A percentile compares a stretch with the other conserved stretches of the same genome.
Conservation (phyloP, 2,329 filamentous ascomycete species). For the Pseudogymnoascus sp. region DNA sequence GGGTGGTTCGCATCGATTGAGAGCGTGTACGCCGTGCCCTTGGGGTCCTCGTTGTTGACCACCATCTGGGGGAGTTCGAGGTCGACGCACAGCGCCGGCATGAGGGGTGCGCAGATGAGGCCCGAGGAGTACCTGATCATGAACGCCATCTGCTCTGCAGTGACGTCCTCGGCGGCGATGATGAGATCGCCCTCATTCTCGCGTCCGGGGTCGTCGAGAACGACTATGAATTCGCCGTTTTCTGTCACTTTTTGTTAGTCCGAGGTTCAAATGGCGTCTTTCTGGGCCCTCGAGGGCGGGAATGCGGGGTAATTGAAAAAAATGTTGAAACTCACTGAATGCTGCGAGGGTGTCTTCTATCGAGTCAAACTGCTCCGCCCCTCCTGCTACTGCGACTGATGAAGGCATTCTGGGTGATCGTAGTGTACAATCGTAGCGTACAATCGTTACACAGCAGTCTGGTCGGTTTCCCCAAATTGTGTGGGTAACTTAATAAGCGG, state of each 20-base stretch:
- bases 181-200: slow-evolving; percentile 99
- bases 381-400: slow-evolving; percentile 17
- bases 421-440: slow-evolving; percentile 2
- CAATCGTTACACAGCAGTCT: background rate
- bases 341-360: slow-evolving; percentile 58
- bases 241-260: slow-evolving; percentile 33
- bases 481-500: slow-evolving; percentile 6
- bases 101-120: slow-evolving; percentile 82
- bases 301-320: slow-evolving; percentile 7
- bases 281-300: slow-evolving; percentile 13
- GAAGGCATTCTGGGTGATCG: slow-evolving; percentile 21
- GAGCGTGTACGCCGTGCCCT: slow-evolving; percentile 87
- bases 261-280: slow-evolving; percentile 10
- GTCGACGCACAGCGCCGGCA: slow-evolving; percentile 55
- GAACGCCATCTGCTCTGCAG: slow-evolving; percentile 88
- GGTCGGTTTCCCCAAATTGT: slow-evolving; percentile 1
- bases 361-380: slow-evolving; percentile 46
- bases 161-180: slow-evolving; percentile 79
- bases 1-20: slow-evolving; percentile 72
- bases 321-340: slow-evolving; percentile 44
- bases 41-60: slow-evolving; percentile 61
- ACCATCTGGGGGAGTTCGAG: slow-evolving; percentile 91
- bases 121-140: slow-evolving; percentile 88
- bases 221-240: slow-evolving; percentile 86
- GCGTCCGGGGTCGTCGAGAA: slow-evolving; percentile 83